Conservation (phyloP, 2,329 filamentous ascomycete genomes). For the Aureobasidium mangrovei region DNA sequence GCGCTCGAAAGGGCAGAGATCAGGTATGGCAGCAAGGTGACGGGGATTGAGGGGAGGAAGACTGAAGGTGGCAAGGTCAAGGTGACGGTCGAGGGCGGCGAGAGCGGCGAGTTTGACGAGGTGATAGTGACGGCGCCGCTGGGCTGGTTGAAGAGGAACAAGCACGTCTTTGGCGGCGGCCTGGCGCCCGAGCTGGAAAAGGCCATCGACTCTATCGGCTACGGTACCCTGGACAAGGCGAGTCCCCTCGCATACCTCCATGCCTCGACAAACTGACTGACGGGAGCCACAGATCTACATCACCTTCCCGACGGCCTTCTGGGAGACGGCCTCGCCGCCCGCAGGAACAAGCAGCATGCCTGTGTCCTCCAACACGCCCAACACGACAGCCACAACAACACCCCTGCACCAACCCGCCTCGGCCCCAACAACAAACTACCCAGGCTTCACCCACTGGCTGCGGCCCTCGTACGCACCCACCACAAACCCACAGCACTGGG, state of each 20-base stretch:
- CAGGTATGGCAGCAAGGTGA: conserved; percentile 40
- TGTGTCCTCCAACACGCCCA: conserved; percentile 27
- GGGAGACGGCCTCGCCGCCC: not conserved
- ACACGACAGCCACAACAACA: conserved; percentile 30
- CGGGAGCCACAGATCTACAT: conserved; percentile 31
- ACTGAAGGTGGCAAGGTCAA: conserved; percentile 41
- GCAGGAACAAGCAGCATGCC: not conserved
- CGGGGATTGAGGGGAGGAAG: conserved; percentile 29
- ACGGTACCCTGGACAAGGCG: conserved; percentile 18
- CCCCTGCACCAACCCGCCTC: conserved; percentile 26
- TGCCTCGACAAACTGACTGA: not conserved
- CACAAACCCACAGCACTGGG: conserved; percentile 56
- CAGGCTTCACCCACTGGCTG: conserved; percentile 70
- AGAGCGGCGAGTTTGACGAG: conserved; percentile 39
- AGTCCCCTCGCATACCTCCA: not conserved
- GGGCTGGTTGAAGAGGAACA: conserved; percentile 45
- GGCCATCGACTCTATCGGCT: conserved; percentile 34
- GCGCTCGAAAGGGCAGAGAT: conserved; percentile 49
- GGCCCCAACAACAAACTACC: conserved; percentile 34
- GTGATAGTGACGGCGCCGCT: conserved; percentile 45
- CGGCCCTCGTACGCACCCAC: conserved; percentile 56
- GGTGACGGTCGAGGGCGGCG: conserved; percentile 40
- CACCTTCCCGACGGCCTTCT: conserved; percentile 50
- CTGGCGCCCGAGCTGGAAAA: conserved; percentile 34
- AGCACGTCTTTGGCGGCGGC: conserved; percentile 35